These are phyloP conservation scores for Myxozyma mucilagina DNA, from an alignment of 805 yeast species.

Conservation along the genomic window DNA sequence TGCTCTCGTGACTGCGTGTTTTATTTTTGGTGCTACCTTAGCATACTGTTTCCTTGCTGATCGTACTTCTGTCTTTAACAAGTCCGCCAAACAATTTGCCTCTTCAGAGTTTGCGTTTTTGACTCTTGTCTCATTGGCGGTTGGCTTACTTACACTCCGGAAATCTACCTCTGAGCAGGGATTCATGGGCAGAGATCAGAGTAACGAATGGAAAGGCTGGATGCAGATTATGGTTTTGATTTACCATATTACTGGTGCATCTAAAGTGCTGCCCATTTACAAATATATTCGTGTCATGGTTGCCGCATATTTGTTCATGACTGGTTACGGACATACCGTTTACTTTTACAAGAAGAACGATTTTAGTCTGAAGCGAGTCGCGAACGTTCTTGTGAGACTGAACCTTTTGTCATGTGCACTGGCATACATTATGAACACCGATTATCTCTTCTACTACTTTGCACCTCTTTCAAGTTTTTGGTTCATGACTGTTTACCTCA, in stretches of 20 bases:
- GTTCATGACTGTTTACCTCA: conserved; percentile 33
- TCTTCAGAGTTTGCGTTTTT: conserved; percentile 23
- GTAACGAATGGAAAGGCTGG: conserved; percentile 37
- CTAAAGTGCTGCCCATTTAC: conserved; percentile 34
- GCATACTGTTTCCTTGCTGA: conserved; percentile 33
- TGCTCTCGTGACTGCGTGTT: conserved; percentile 22
- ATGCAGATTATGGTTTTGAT: conserved; percentile 35
- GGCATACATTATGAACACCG: conserved; percentile 35
- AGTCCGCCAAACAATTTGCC: conserved; percentile 31
- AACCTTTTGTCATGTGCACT: conserved; percentile 32
- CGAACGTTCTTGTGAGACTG: conserved; percentile 33
- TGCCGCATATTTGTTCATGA: conserved; percentile 35
- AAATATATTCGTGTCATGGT: conserved; percentile 34
- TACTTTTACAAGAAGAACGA: conserved; percentile 34
- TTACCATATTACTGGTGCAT: conserved; percentile 36
- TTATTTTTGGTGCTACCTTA: conserved; percentile 22
- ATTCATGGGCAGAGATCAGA: conserved; percentile 36
- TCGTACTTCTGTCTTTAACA: conserved; percentile 32
- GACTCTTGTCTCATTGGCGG: conserved; percentile 5
- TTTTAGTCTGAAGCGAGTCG: conserved; percentile 33
- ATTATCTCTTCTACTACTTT: conserved; percentile 35
- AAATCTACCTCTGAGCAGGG: conserved; percentile 29
- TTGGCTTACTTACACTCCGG: conserved; percentile 17
- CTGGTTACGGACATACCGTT: conserved; percentile 35
- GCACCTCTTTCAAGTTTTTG: conserved; percentile 35